Evolutionary conservation across 2,329 filamentous ascomycete species (phyloP), one percentile per base, ranked within the genome.

Genomic region (Claviceps humidiphila): DNA sequence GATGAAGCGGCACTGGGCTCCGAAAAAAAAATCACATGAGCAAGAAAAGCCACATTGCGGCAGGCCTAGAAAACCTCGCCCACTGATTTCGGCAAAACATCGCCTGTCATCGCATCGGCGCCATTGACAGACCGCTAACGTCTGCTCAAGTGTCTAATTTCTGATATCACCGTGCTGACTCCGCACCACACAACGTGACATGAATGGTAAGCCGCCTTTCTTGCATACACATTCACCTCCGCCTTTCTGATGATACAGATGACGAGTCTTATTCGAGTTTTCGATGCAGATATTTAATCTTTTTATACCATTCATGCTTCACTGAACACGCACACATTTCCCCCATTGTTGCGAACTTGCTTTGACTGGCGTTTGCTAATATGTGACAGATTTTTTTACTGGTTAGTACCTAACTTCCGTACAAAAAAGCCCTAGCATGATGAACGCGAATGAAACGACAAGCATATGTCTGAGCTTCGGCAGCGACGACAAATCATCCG

Each of bases 41-140:
- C 75, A 66, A 58, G 87, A 89, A 82, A 80, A 85, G 81, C 88
- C 89, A 87, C 72, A 79, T 87, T 87, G 88, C 72, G 89, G 87
- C 89, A 95, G 89, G 89, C 89, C 88, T 95, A 94, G 89, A 94
- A 95, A 95, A 95, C 90, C 89, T 95, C 82, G 89, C 87, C 89
- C 87, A 91, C 89, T 95, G 89, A 95, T 72, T 61, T 38, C 55
- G 53, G 57, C 55, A 58, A 48, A 51, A 52, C 60, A 53, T 22
- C 51, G 58, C 51, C 50, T 55, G 5, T 37, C 14, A 1, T 44
- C 46, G 1, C 26, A 26, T 42, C 17, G 17, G 17, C 37, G 4
- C 20, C 46, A 14, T 34, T 6, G 24, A 24, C 16, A 13, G 5
- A 20, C 9, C 1, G 26, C 49, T 51, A 26, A 51, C 14, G 43